These are phyloP conservation scores for Senecio squalidus DNA, from an alignment of 140 eudicot species.

Conservation along the genomic window DNA sequence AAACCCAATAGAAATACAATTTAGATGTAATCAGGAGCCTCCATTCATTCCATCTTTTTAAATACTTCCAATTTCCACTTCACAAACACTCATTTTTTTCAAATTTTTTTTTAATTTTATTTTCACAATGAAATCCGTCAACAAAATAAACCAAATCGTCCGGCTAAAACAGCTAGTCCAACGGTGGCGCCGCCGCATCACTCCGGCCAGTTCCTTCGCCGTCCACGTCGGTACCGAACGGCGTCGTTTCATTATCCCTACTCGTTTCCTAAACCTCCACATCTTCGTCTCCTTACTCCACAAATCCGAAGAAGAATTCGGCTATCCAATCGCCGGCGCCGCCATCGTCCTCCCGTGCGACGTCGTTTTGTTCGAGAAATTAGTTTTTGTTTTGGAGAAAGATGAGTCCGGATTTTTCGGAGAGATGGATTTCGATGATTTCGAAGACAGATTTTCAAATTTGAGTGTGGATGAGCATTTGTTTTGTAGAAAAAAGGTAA, in stretches of 20 bases:
- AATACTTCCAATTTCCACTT: background rate
- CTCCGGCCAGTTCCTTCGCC: constrained; percentile 38
- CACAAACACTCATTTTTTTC: too few relatives aligned
- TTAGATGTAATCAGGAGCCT: too few relatives aligned
- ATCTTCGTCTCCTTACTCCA: constrained; percentile 46
- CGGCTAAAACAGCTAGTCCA: constrained; percentile 48
- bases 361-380: constrained; percentile 24
- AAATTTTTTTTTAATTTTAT: background rate
- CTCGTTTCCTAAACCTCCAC: constrained; percentile 53
- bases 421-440: constrained; percentile 32
- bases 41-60: background rate
- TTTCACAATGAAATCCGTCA: constrained; percentile 25
- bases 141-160: constrained; percentile 51
- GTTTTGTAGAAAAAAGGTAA: constrained; percentile 22
- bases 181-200: constrained; percentile 40
- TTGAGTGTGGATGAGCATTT: constrained; percentile 2
- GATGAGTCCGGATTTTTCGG: constrained; percentile 39
- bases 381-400: constrained; percentile 26
- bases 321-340: constrained; percentile 44
- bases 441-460: constrained; percentile 26
- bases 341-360: constrained; percentile 52
- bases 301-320: constrained; percentile 65
- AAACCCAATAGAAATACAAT: too few relatives aligned
- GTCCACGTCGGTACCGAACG: constrained; percentile 52
- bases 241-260: constrained; percentile 58